Evolutionary conservation across 1,284 basidiomycete genomes (phyloP).

Genomic region (Ganoderma lucidum): DNA sequence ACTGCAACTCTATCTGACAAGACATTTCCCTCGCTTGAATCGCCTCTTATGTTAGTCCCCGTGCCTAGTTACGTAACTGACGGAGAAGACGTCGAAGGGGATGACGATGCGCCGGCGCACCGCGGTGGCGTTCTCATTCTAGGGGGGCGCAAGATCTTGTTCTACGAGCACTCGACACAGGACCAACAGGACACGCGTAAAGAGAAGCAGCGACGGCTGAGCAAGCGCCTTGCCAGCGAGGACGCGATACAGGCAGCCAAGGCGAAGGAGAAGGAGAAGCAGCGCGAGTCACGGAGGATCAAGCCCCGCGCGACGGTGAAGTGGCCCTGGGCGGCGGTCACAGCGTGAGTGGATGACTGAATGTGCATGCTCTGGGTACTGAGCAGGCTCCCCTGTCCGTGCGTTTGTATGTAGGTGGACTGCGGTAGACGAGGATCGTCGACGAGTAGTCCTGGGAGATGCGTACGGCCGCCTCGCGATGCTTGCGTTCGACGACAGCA

Average conservation of each 20-base stretch:
- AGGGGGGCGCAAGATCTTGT: slow-evolving; percentile 67
- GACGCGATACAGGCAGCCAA: slow-evolving; percentile 49
- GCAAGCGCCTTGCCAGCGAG: slow-evolving; percentile 55
- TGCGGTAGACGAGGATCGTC: slow-evolving; percentile 50
- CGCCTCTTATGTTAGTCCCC: slow-evolving; percentile 54
- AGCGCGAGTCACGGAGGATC: slow-evolving; percentile 58
- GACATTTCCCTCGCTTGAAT: slow-evolving; percentile 44
- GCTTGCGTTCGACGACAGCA: slow-evolving; percentile 63
- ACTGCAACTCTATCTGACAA: slow-evolving; percentile 43
- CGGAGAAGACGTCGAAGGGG: slow-evolving; percentile 37
- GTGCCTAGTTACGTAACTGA: slow-evolving; percentile 48
- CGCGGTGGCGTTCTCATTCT: slow-evolving; percentile 74
- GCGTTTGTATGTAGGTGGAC: slow-evolving; percentile 52
- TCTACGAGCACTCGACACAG: slow-evolving; percentile 62
- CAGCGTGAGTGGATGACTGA: slow-evolving; percentile 53
- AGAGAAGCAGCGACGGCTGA: slow-evolving; percentile 59
- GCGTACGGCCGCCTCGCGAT: slow-evolving; percentile 77
- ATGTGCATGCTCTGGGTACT: slow-evolving; percentile 6
- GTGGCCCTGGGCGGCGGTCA: slow-evolving; percentile 78
- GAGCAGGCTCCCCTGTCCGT: neutral
- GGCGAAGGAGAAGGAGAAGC: slow-evolving; percentile 63
- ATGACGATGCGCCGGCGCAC: slow-evolving; percentile 44
- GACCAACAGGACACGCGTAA: slow-evolving; percentile 58
- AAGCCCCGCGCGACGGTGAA: slow-evolving; percentile 61
- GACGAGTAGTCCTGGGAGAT: slow-evolving; percentile 78